Evolutionary conservation across 2,329 filamentous ascomycete genomes (phyloP).

Genomic region (Zymoseptoria brevis): DNA sequence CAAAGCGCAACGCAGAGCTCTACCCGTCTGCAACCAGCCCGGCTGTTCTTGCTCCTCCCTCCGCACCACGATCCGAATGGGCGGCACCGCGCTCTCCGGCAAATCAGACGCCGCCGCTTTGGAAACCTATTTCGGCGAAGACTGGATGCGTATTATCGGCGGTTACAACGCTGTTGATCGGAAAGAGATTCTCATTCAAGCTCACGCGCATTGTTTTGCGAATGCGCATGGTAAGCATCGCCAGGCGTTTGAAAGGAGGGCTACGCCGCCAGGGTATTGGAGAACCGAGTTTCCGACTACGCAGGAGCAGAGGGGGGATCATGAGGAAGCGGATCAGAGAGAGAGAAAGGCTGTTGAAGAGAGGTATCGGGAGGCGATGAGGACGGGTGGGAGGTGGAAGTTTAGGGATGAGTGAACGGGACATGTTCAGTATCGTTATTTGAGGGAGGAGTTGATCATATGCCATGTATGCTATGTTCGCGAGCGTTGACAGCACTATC

Average conservation of each 20-base stretch:
- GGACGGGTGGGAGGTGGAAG: constrained; percentile 64
- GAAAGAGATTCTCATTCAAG: constrained; percentile 62
- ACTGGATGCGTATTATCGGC: constrained; percentile 19
- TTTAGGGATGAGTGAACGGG: constrained; percentile 63
- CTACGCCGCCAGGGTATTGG: constrained; percentile 84
- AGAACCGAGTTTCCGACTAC: constrained; percentile 80
- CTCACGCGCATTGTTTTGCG: constrained; percentile 64
- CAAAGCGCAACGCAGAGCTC: constrained; percentile 58
- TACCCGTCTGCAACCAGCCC: constrained; percentile 66
- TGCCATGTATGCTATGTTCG: neutral
- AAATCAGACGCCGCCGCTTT: constrained; percentile 23
- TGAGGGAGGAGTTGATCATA: neutral
- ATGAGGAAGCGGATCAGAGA: constrained; percentile 54
- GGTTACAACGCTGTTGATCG: constrained; percentile 43
- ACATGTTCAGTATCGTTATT: neutral
- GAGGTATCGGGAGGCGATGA: constrained; percentile 74
- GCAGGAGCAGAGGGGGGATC: constrained; percentile 64
- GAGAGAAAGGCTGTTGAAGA: constrained; percentile 60
- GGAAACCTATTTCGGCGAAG: constrained; percentile 21
- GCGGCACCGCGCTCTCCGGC: constrained; percentile 11
- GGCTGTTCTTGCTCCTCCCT: constrained; percentile 71
- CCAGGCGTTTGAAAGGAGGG: constrained; percentile 61
- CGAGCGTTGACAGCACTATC: neutral
- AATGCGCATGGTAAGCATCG: constrained; percentile 71
- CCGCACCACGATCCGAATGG: constrained; percentile 51